Evolutionary conservation across 2,329 filamentous ascomycete species (phyloP), one percentile per base, ranked within the genome.

Genomic region (Penicillium sp.): DNA sequence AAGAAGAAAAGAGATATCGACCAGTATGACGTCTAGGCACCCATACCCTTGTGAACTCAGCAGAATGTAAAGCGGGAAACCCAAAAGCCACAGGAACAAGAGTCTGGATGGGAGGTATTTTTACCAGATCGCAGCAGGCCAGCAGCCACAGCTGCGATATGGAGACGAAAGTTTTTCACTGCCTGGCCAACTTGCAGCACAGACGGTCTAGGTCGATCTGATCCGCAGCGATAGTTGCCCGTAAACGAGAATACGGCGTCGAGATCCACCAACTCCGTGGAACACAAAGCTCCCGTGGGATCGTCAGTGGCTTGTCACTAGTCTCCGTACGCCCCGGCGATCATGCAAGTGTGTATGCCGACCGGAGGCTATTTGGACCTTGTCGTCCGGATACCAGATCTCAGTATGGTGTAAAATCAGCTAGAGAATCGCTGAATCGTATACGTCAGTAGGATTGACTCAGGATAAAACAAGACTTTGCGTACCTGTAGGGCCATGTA

Each of bases 261-360:
- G 14, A 30, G 45, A 28, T 30, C 45, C 45, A 48, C 45, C 45
- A 48, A 30, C n/a, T 22, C 38, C 8, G 22, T 30, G 37, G n/a
- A 22, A n/a, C 28, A 19, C 33, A 28, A 51, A 45, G 43, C 56
- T 52, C 63, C 60, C 49, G 35, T 59, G 33, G 38, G 67, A 68
- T 68, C 67, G 66, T 69, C 66, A 64, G 67, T 69, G 67, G 67
- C 66, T 65, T 37, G 57, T 60, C 58, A 59, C 63, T 64, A 66
- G 55, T 38, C 43, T 38, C 45, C 35, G 10, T 57, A 64, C 55
- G 61, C 38, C 22, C n/a, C 26, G 64, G 45, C 63, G 66, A 68
- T 68, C 66, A 63, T 59, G 43, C 53, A 46, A 14, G 28, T n/a
- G 28, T 26, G 19, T 28, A 16, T 37, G 37, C 42, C 42, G 25